Conservation (phyloP, 1,284 basidiomycete species). For the Apiotrichum gracile region DNA sequence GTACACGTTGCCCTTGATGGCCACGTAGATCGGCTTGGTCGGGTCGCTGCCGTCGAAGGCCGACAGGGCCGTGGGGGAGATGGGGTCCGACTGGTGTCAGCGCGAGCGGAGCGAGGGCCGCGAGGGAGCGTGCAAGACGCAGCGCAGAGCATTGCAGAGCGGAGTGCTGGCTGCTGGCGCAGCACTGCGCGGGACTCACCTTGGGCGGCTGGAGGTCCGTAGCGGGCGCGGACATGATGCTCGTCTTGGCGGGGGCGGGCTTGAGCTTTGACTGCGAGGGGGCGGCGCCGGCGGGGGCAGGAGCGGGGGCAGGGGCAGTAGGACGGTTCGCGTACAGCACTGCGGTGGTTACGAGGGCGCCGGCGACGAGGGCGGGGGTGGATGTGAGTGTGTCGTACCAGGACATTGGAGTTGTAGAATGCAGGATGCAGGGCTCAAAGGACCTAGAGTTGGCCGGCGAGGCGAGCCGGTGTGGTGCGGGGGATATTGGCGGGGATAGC, state of each 20-base stretch:
- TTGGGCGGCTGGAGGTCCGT: constrained; percentile 40
- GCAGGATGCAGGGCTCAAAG: not conserved
- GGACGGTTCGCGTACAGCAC: not conserved
- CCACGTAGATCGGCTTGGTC: constrained; percentile 45
- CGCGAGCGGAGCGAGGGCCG: not conserved
- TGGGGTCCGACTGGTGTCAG: constrained; percentile 40
- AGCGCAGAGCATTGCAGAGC: not conserved
- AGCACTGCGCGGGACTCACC: constrained; percentile 17
- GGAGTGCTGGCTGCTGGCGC: not conserved
- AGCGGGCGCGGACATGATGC: constrained; percentile 45
- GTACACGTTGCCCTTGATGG: constrained; percentile 50
- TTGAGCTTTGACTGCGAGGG: constrained; percentile 3
- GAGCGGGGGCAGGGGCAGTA: not conserved
- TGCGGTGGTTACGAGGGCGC: constrained; percentile 29
- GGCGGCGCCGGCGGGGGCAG: not conserved
- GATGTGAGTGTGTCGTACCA: constrained; percentile 34
- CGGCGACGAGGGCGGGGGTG: constrained; percentile 29
- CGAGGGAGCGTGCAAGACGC: too few relatives aligned
- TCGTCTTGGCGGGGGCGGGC: constrained; percentile 10
- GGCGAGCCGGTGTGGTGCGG: not conserved
- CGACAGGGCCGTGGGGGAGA: constrained; percentile 34
- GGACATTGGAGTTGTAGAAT: constrained; percentile 17
- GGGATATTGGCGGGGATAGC: too few relatives aligned
- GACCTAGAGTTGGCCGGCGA: not conserved
- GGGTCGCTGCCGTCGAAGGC: constrained; percentile 41